A percentile compares a stretch with the other conserved stretches of the same genome.
These are phyloP conservation scores for Garcia nutans DNA, from an alignment of 345 rosid species.

Conservation along the genomic window DNA sequence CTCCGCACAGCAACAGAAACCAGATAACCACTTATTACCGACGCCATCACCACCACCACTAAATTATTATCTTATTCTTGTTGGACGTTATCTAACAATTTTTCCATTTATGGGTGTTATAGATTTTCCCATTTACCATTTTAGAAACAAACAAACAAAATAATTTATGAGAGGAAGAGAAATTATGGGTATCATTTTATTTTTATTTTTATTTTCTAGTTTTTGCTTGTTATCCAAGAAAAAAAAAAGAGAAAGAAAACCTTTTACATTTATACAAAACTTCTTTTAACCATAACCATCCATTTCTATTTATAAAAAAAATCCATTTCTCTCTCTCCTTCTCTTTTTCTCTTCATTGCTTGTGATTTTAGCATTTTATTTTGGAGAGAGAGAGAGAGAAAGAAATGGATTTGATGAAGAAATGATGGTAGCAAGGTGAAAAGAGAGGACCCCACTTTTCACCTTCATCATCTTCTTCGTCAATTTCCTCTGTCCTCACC, in stretches of 20 bases:
- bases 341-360: neutral
- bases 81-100: conserved; percentile 4
- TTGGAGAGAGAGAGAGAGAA: neutral
- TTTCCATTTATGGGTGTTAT: neutral
- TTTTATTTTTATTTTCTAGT: neutral
- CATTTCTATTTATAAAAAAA: neutral
- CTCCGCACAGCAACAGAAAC: neutral
- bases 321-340: neutral
- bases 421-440: conserved; percentile 17
- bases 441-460: conserved; percentile 9
- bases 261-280: neutral
- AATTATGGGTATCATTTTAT: neutral
- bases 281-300: conserved; percentile 13
- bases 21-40: neutral
- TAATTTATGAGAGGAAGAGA: neutral
- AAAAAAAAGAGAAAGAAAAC: neutral
- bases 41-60: neutral
- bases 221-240: neutral
- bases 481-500: neutral
- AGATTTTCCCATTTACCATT: neutral
- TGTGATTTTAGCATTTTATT: conserved; percentile 18
- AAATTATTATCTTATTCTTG: neutral
- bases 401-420: conserved; percentile 7
- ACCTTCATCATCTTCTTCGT: conserved; percentile 8
- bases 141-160: neutral